phyloP scores from a whole-genome alignment of 1,139 yeast genomes.

The Meyerozyma elateridarum region DNA sequence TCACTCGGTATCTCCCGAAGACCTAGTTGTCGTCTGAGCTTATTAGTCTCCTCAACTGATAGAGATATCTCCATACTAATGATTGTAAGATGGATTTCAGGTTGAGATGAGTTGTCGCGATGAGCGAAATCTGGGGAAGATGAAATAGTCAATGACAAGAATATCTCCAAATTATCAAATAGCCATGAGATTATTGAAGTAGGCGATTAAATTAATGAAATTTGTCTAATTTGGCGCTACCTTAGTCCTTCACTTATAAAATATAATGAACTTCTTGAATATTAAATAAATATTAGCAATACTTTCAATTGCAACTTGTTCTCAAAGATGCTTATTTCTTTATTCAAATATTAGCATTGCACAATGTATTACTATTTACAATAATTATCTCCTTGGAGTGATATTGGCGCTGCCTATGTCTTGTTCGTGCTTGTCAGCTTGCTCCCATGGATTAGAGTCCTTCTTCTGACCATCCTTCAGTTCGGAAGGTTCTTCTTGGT shows the following conservation, averaged over 20 bases:
- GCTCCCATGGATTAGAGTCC: slow-evolving; percentile 33
- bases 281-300: too few relatives aligned
- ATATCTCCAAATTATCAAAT: too few relatives aligned
- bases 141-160: too few relatives aligned
- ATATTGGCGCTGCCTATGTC: slow-evolving; percentile 28
- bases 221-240: too few relatives aligned
- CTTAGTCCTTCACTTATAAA: too few relatives aligned
- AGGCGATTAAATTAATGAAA: too few relatives aligned
- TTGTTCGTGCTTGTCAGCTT: slow-evolving; percentile 27
- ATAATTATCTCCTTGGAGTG: slow-evolving; percentile 24
- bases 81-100: neutral
- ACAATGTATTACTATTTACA: too few relatives aligned
- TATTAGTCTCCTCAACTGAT: slow-evolving; percentile 51
- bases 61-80: slow-evolving; percentile 15
- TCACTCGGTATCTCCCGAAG: slow-evolving; percentile 37
- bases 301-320: too few relatives aligned
- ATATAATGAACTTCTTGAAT: too few relatives aligned
- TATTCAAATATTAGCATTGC: too few relatives aligned
- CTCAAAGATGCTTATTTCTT: too few relatives aligned
- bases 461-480: slow-evolving; percentile 3
- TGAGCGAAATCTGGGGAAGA: slow-evolving; percentile 1
- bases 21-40: slow-evolving; percentile 44
- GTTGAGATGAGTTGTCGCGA: neutral
- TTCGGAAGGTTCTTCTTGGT: neutral
- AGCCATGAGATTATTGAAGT: too few relatives aligned